These are phyloP conservation scores for Arthromyces matolae DNA, from an alignment of 768 basidiomycete species.

Conservation along the genomic window DNA sequence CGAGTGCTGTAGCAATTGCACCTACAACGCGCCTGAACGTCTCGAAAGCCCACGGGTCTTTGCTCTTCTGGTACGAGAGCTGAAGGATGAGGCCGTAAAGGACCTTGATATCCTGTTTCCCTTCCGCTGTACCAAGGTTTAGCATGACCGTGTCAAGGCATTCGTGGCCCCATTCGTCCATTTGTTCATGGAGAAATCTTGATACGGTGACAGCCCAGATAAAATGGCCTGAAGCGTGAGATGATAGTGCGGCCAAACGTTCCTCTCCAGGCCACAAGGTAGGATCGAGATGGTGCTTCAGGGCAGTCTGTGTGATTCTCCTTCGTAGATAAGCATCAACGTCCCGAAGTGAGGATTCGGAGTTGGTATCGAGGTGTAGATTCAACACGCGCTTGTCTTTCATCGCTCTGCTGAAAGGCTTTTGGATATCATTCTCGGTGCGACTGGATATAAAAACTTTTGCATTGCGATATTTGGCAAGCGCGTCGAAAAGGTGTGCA, in stretches of 20 bases:
- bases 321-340: slow-evolving; percentile 7
- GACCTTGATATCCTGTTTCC: slow-evolving; percentile 11
- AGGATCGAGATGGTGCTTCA: slow-evolving; percentile 8
- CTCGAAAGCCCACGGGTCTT: background rate
- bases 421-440: slow-evolving; percentile 15
- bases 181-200: slow-evolving; percentile 8
- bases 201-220: slow-evolving; percentile 15
- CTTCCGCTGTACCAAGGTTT: slow-evolving; percentile 2
- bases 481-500: slow-evolving; percentile 4
- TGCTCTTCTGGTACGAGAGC: background rate
- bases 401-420: slow-evolving; percentile 9
- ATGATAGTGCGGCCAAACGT: background rate
- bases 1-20: too few species aligned
- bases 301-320: slow-evolving; percentile 5
- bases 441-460: slow-evolving; percentile 18
- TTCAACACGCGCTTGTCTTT: slow-evolving; percentile 10
- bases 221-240: slow-evolving; percentile 9
- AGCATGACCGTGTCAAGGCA: slow-evolving; percentile 10
- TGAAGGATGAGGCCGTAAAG: slow-evolving; percentile 8
- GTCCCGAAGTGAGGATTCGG: slow-evolving; percentile 9
- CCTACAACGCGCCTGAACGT: background rate
- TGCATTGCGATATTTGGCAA: slow-evolving; percentile 6
- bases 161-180: slow-evolving; percentile 6
- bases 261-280: slow-evolving; percentile 10
- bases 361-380: slow-evolving; percentile 14